Evolutionary conservation across 805 yeast species (phyloP), one percentile per base, ranked within the genome.

Genomic region (Metschnikowia proteae): DNA sequence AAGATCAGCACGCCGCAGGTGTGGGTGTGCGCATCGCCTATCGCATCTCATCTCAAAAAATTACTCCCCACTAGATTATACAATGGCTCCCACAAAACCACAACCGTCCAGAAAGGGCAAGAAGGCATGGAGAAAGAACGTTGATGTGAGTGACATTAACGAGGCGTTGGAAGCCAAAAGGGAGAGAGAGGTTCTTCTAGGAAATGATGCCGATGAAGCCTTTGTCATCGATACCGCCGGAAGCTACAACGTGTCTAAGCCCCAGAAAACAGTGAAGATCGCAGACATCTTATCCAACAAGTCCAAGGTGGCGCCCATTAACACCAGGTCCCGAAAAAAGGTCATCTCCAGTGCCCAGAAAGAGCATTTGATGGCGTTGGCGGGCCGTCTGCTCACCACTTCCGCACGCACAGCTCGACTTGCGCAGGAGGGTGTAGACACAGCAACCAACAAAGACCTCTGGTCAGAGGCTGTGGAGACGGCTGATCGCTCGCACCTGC

Each of bases 71-170:
- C 44, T 23, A 41, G 23, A 41, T 26, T 26, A 7, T n/a, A 43
- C 28, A 26, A 53, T 53, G 57, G 57, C 52, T 25, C 45, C 45
- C 37, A 37, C 23, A 11, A 47, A 39, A 27, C 29, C 82, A 78
- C 97, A 91, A 68, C 62, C 86, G 4, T 89, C 97, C 6, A 79
- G 98, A 61, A 94, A 94, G 73, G 96, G 96, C 38, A 92, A 88
- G 76, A 84, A 79, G 64, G 83, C 96, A 4, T 88, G 97, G 95
- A 81, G 96, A 64, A 89, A 89, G 68, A 88, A 94, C 66, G 86
- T 94, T 50, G 96, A 94, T 65, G 71, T 94, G 17, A 82, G 81
- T 25, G 97, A 89, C 54, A 73, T 94, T 43, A 89, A 86, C 60
- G 66, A 69, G 30, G 86, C 85, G 9, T 70, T 92, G 35, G 92